A percentile compares a stretch with the other conserved stretches of the same genome.
phyloP scores from a whole-genome alignment of 1,284 basidiomycete species.

The Austroboletus niveus region DNA sequence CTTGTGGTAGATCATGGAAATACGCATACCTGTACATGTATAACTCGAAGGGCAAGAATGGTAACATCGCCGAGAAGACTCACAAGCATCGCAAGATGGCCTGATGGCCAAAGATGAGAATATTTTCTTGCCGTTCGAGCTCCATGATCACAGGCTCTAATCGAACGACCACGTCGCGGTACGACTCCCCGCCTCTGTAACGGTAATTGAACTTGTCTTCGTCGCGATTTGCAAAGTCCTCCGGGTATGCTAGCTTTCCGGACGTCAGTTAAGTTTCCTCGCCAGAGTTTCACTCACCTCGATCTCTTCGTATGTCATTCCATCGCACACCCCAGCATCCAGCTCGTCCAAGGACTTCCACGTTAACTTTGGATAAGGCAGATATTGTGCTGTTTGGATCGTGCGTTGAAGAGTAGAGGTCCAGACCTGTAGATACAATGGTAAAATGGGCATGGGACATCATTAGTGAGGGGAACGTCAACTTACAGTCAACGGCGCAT shows the following conservation, averaged over 20 bases:
- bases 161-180: slow-evolving; percentile 93
- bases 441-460: background rate
- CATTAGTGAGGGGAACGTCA: slow-evolving; percentile 7
- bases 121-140: slow-evolving; percentile 95
- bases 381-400: slow-evolving; percentile 82
- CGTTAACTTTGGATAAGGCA: slow-evolving; percentile 90
- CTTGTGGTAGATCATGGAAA: slow-evolving; percentile 91
- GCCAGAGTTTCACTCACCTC: slow-evolving; percentile 53
- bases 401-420: slow-evolving; percentile 94
- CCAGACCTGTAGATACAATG: slow-evolving; percentile 70
- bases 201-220: slow-evolving; percentile 99
- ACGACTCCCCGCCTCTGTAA: slow-evolving; percentile 93
- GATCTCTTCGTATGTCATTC: slow-evolving; percentile 99
- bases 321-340: slow-evolving; percentile 98
- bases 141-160: slow-evolving; percentile 99
- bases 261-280: background rate
- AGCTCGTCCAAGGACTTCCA: slow-evolving; percentile 99
- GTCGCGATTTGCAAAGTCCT: slow-evolving; percentile 98
- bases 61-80: slow-evolving; percentile 28
- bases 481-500: slow-evolving; percentile 81
- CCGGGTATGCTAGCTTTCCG: slow-evolving; percentile 84
- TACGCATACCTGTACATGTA: slow-evolving; percentile 74
- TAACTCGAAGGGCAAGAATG: background rate
- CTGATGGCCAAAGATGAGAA: slow-evolving; percentile 96
- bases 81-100: slow-evolving; percentile 89